Percentiles rank a stretch among this genome's conserved stretches.
Evolutionary conservation across 1,284 basidiomycete species (phyloP).

Genomic region (Puccinia horiana): DNA sequence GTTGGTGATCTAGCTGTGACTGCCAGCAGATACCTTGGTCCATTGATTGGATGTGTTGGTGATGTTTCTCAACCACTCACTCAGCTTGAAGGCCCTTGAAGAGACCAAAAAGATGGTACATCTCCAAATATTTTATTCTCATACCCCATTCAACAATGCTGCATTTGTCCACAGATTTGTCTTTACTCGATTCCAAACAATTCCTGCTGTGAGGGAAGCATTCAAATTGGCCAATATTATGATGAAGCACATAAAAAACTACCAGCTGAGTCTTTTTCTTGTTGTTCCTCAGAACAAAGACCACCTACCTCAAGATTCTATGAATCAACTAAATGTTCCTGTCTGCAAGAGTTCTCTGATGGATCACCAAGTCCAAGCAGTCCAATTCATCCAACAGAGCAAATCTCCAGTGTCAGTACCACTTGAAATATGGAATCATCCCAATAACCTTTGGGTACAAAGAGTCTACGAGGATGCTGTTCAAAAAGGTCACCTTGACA

Average conservation of each 20-base stretch:
- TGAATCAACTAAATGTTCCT: background rate
- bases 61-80: slow-evolving; percentile 1
- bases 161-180: background rate
- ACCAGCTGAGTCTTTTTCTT: background rate
- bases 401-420: background rate
- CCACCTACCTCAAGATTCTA: no score
- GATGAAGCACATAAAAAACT: background rate
- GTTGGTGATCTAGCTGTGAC: background rate
- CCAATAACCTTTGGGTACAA: background rate
- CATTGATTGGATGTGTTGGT: background rate
- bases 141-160: background rate
- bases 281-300: background rate
- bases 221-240: background rate
- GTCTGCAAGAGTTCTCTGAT: background rate
- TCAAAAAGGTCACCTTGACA: background rate
- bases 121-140: background rate
- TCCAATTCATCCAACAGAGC: background rate
- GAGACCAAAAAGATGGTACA: background rate
- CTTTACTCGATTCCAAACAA: background rate
- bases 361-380: background rate
- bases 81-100: background rate
- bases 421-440: background rate
- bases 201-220: background rate
- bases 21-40: background rate
- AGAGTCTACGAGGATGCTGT: background rate